These are phyloP conservation scores for Aureobasidium sp. DNA, from an alignment of 2,329 filamentous ascomycete species.

Conservation along the genomic window DNA sequence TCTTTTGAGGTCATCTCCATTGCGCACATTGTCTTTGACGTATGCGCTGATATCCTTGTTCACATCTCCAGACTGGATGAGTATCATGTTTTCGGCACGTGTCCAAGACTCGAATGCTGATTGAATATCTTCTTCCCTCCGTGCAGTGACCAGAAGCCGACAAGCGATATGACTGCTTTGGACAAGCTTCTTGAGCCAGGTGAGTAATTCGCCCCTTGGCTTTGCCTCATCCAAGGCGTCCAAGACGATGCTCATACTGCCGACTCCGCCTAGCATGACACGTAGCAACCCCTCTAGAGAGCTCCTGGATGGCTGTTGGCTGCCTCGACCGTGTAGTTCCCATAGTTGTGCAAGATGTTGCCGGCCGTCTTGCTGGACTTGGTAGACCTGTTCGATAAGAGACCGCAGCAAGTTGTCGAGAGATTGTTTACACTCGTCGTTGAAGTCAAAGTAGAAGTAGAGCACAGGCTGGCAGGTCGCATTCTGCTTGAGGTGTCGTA, in stretches of 20 bases:
- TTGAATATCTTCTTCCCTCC: background rate
- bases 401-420: background rate
- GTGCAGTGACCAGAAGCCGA: background rate
- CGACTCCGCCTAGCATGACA: background rate
- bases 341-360: background rate
- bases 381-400: background rate
- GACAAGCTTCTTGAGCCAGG: background rate
- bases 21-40: background rate
- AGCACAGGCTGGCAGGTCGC: background rate
- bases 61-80: background rate
- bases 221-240: slow-evolving; percentile 2
- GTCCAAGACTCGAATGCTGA: background rate
- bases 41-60: background rate
- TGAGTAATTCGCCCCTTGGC: background rate
- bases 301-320: background rate
- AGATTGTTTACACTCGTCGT: no score
- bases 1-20: background rate
- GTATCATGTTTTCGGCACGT: background rate
- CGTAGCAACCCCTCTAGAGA: background rate
- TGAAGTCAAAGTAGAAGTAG: background rate
- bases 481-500: background rate
- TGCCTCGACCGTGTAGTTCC: background rate
- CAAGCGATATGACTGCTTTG: no score
- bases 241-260: background rate
- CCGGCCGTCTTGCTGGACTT: background rate